Evolutionary conservation across 768 basidiomycete species (phyloP).

Genomic region (Serendipita sp.): DNA sequence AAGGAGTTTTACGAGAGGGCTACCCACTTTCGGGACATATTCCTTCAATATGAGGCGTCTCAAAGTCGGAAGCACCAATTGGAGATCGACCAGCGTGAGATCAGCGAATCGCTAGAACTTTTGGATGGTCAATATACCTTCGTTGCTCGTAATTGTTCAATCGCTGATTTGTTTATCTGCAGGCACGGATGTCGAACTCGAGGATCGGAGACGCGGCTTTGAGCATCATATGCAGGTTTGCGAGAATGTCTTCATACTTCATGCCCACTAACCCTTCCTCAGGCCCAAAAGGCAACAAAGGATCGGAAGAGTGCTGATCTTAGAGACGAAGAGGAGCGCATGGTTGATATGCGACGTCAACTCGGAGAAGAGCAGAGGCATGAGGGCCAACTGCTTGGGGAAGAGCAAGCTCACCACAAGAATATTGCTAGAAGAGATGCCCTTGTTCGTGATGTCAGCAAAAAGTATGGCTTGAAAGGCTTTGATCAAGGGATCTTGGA

Average conservation of each 20-base stretch:
- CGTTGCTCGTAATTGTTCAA: not conserved
- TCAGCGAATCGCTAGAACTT: conserved; percentile 48
- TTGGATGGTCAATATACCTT: conserved; percentile 32
- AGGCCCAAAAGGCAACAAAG: not conserved
- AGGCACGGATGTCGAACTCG: conserved; percentile 64
- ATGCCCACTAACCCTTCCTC: too few species aligned
- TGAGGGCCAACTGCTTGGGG: conserved; percentile 48
- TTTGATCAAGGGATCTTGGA: conserved; percentile 56
- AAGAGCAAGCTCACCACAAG: conserved; percentile 63
- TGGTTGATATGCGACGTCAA: conserved; percentile 14
- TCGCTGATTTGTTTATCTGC: not conserved
- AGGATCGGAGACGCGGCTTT: conserved; percentile 21
- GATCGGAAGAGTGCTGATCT: conserved; percentile 7
- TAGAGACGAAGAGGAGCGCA: conserved; percentile 12
- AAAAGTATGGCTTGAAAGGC: conserved; percentile 55
- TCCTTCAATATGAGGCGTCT: conserved; percentile 48
- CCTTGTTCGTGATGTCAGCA: conserved; percentile 51
- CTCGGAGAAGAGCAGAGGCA: conserved; percentile 16
- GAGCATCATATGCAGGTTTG: conserved; percentile 10
- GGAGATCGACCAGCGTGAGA: conserved; percentile 43
- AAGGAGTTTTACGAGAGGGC: conserved; percentile 63
- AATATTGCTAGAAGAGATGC: conserved; percentile 56
- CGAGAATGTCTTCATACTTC: not conserved
- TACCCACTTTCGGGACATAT: conserved; percentile 73
- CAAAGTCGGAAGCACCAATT: conserved; percentile 45